phyloP scores from a whole-genome alignment of 208 protist species.

The Phytomonas francai region DNA sequence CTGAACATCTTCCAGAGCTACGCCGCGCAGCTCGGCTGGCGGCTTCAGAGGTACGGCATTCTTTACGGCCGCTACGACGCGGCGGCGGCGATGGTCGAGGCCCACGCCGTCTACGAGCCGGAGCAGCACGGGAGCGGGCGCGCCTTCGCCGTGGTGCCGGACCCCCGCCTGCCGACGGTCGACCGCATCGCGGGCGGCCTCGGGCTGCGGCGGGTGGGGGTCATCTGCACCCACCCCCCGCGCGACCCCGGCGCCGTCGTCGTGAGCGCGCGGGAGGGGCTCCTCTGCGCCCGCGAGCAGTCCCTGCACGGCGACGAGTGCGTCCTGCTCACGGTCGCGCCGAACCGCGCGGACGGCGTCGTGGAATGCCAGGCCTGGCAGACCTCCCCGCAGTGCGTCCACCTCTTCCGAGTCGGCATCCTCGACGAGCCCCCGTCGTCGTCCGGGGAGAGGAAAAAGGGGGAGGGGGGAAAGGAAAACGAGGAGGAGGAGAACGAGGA shows the following conservation, averaged over 20 bases:
- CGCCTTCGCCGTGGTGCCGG: conserved; percentile 36
- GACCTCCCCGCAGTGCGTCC: conserved; percentile 76
- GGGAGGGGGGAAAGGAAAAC: conserved; percentile 11
- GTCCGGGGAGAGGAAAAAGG: conserved; percentile 8
- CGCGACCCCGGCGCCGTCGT: conserved; percentile 32
- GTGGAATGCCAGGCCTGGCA: conserved; percentile 83
- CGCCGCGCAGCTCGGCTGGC: conserved; percentile 58
- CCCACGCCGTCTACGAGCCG: conserved; percentile 85
- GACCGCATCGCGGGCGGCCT: conserved; percentile 52
- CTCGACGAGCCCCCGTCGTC: conserved; percentile 33
- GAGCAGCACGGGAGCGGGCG: conserved; percentile 61
- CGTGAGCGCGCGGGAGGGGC: conserved; percentile 47
- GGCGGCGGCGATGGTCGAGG: conserved; percentile 31
- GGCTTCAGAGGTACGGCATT: conserved; percentile 76
- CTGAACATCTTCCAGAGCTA: conserved; percentile 86
- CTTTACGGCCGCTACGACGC: conserved; percentile 73
- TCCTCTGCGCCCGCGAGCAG: conserved; percentile 79
- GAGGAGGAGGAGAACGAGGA: conserved; percentile 14
- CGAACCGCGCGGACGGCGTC: conserved; percentile 18
- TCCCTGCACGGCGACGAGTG: conserved; percentile 81
- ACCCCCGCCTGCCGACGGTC: conserved; percentile 33
- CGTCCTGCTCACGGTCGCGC: conserved; percentile 75
- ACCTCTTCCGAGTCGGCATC: conserved; percentile 67
- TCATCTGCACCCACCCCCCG: conserved; percentile 69
- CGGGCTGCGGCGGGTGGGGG: conserved; percentile 72